Conservation (phyloP, 2,329 filamentous ascomycete species). For the Pseudogymnoascus sp. region DNA sequence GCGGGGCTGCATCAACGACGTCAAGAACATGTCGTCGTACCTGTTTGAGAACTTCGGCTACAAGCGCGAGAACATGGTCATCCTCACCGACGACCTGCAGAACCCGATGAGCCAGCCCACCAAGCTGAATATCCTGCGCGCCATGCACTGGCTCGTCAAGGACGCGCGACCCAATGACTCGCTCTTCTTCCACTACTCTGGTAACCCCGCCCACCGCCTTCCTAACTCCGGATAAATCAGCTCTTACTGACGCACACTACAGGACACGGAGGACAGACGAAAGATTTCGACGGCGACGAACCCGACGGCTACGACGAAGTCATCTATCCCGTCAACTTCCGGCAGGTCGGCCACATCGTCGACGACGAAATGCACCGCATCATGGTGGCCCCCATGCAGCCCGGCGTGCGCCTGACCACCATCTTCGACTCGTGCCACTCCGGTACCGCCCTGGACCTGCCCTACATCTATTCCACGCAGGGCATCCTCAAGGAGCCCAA, state of each 20-base stretch:
- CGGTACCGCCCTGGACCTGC: too few species aligned
- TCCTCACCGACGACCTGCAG: conserved; percentile 92
- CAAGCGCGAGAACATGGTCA: conserved; percentile 93
- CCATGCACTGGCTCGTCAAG: conserved; percentile 98
- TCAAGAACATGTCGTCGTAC: conserved; percentile 93
- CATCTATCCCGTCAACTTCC: conserved; percentile 79
- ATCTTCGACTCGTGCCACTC: conserved; percentile 66
- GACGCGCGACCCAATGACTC: conserved; percentile 89
- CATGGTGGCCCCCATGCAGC: conserved; percentile 68
- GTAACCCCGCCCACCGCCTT: too few species aligned
- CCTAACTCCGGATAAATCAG: too few species aligned
- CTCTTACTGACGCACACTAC: too few species aligned
- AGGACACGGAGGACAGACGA: conserved; percentile 76
- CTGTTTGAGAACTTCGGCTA: conserved; percentile 86
- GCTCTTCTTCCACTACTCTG: conserved; percentile 95
- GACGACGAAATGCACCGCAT: conserved; percentile 74
- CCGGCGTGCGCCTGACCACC: conserved; percentile 72
- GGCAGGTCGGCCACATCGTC: conserved; percentile 71
- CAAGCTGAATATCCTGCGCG: conserved; percentile 87
- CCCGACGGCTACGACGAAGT: conserved; percentile 78
- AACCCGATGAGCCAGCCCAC: conserved; percentile 96
- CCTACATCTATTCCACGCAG: too few species aligned
- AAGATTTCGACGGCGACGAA: conserved; percentile 72
- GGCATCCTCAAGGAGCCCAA: too few species aligned
- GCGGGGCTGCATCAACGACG: conserved; percentile 92